A percentile compares a stretch with the other conserved stretches of the same genome.
Evolutionary conservation across 2,329 filamentous ascomycete species (phyloP).

Genomic region (Hirsutella minnesotensis): DNA sequence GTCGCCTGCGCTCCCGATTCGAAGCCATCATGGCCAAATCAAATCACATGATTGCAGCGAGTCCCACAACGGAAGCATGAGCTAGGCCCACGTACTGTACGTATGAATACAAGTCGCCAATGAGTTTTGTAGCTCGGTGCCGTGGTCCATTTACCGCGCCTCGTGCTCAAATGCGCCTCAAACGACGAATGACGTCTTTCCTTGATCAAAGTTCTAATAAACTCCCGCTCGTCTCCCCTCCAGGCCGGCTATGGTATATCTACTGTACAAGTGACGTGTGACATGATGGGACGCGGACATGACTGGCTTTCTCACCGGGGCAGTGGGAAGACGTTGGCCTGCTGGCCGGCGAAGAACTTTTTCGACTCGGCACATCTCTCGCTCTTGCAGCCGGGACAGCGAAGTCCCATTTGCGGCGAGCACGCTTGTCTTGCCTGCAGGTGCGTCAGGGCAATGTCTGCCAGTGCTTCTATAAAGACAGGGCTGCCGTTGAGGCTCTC

Average conservation of each 20-base stretch:
- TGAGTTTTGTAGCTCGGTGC: too few relatives aligned
- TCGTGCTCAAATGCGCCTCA: too few relatives aligned
- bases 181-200: too few relatives aligned
- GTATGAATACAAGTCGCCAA: too few relatives aligned
- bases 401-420: constrained; percentile 75
- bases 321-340: constrained; percentile 13
- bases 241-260: not conserved
- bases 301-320: not conserved
- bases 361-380: constrained; percentile 74
- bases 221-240: too few relatives aligned
- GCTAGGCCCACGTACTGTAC: too few relatives aligned
- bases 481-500: constrained; percentile 87
- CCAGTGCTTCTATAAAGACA: constrained; percentile 81
- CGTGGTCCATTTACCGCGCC: too few relatives aligned
- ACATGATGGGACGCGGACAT: not conserved
- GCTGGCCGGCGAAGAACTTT: constrained; percentile 46
- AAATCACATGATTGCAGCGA: too few relatives aligned
- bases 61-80: too few relatives aligned
- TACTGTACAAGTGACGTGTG: not conserved
- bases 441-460: constrained; percentile 75
- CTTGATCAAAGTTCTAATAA: too few relatives aligned
- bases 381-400: constrained; percentile 89
- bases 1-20: too few relatives aligned
- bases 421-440: constrained; percentile 55
- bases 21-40: too few relatives aligned